phyloP scores from a whole-genome alignment of 2,329 filamentous ascomycete genomes.

The Phyllosticta citrichinensis region DNA sequence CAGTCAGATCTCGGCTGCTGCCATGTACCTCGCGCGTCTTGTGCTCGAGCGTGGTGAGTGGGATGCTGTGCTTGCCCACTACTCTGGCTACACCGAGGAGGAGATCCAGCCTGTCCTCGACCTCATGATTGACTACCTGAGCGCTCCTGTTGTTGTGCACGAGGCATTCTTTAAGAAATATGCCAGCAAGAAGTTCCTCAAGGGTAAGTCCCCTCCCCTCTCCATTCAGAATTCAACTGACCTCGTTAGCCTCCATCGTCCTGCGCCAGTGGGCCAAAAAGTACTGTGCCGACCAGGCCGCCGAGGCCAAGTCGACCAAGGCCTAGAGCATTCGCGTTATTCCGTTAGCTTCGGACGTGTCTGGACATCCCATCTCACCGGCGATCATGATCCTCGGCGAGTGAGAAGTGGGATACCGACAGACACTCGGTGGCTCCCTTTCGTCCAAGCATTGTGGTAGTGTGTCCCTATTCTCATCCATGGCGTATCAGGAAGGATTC shows the following conservation, averaged over 20 bases:
- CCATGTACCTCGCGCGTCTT: slow-evolving; percentile 89
- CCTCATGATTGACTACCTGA: slow-evolving; percentile 94
- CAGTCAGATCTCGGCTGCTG: slow-evolving; percentile 79
- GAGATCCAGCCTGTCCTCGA: slow-evolving; percentile 88
- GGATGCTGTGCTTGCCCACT: slow-evolving; percentile 82
- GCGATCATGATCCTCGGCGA: slow-evolving; percentile 7
- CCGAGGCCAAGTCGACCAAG: slow-evolving; percentile 11
- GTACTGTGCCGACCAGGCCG: slow-evolving; percentile 29
- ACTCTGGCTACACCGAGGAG: slow-evolving; percentile 85
- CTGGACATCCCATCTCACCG: background rate
- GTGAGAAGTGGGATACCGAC: background rate
- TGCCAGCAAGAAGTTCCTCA: slow-evolving; percentile 97
- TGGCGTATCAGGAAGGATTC: slow-evolving; percentile 4
- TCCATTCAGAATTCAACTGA: slow-evolving; percentile 12
- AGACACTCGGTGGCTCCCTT: background rate
- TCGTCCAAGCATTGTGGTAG: slow-evolving; percentile 6
- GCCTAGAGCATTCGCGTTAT: background rate
- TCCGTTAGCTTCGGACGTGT: background rate
- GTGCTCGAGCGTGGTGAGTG: slow-evolving; percentile 87
- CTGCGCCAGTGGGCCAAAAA: slow-evolving; percentile 91
- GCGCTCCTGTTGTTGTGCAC: slow-evolving; percentile 69
- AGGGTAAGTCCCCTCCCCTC: slow-evolving; percentile 54
- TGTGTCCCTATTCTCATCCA: slow-evolving; percentile 5
- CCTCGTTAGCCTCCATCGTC: slow-evolving; percentile 66
- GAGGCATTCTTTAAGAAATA: slow-evolving; percentile 99